A percentile compares a stretch with the other conserved stretches of the same genome.
These are phyloP conservation scores for Dispira simplex DNA, from an alignment of 192 early-diverging fungal genomes.

Conservation along the genomic window DNA sequence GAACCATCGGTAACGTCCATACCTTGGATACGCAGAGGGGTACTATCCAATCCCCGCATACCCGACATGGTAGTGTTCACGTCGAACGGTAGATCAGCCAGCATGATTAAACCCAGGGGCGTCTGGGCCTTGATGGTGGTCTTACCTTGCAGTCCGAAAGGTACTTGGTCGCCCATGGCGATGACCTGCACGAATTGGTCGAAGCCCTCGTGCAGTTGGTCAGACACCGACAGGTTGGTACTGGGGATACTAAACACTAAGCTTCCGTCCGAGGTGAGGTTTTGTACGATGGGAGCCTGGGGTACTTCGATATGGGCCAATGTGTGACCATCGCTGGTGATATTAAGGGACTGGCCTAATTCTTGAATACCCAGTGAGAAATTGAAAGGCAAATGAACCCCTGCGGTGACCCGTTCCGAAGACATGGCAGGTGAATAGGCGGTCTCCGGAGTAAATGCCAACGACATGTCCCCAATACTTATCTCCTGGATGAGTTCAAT, in stretches of 20 bases:
- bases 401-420: slow-evolving; percentile 28
- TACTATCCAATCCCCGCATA: slow-evolving; percentile 34
- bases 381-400: slow-evolving; percentile 41
- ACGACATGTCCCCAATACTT: slow-evolving; percentile 31
- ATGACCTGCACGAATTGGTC: slow-evolving; percentile 33
- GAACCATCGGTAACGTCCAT: slow-evolving; percentile 40
- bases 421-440: slow-evolving; percentile 31
- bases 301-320: slow-evolving; percentile 14
- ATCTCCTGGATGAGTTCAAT: slow-evolving; percentile 35
- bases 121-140: slow-evolving; percentile 33
- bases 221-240: slow-evolving; percentile 24
- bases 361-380: slow-evolving; percentile 33
- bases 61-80: slow-evolving; percentile 31
- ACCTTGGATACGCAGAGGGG: slow-evolving; percentile 31
- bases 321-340: slow-evolving; percentile 13
- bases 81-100: slow-evolving; percentile 36
- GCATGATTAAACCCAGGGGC: slow-evolving; percentile 32
- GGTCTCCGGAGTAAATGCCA: slow-evolving; percentile 27
- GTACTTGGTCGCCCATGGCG: slow-evolving; percentile 22
- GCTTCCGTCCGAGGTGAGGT: slow-evolving; percentile 23
- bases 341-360: slow-evolving; percentile 17
- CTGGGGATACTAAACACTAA: slow-evolving; percentile 30
- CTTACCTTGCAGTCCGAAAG: slow-evolving; percentile 28
- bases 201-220: slow-evolving; percentile 29
- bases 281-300: slow-evolving; percentile 17